Base-by-base conservation (phyloP, 495 filamentous ascomycete genomes). In the Aspergillus conjunctus region DNA sequence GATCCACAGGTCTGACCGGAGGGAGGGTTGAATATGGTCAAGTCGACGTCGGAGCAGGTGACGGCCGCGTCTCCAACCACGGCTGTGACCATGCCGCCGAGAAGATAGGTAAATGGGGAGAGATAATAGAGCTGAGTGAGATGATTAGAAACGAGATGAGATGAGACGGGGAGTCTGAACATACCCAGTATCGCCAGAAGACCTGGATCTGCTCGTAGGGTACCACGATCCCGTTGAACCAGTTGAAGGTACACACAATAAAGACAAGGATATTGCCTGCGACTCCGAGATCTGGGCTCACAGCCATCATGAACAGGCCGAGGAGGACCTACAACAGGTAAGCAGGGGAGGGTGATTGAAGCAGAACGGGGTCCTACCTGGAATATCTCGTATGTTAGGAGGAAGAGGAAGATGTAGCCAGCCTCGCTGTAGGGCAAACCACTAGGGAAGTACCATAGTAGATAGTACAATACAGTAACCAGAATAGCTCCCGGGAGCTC, bases 161-260 rank as follows among this genome's bases (percentile, higher is more conserved):
- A 39, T 9, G 8, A 0, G 11, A 15, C 0, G 30, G 48, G 1
- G 6, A 5, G 51, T 4, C 10, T n/a, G n/a, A 39, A 15, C 51
- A 0, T 54, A 54, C 51, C 51, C 51, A 54, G 32, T 54, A 54
- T 22, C 51, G n/a, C 51, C 51, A 54, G 51, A 54, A 54, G 12
- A 43, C 32, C 33, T 54, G 51, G 51, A 54, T 54, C 15, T 54
- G 51, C 1, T 41, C 32, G 33, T 54, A 54, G 2, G 51, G 51
- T 10, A 54, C 51, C 9, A 54, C 41, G 0, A 54, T 54, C 4
- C 51, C 51, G 34, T 54, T 54, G 51, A 54, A 54, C 51, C 51
- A 54, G 32, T 54, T 54, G 17, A 54, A 54, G 31, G 51, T 54
- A 17, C 51, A 54, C n/a, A 54, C 9, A 21, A 54, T 54, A 33